Percentiles rank a stretch among this genome's conserved stretches.
Evolutionary conservation across 495 filamentous ascomycete species (phyloP).

Genomic region (Penicillium odoratum): DNA sequence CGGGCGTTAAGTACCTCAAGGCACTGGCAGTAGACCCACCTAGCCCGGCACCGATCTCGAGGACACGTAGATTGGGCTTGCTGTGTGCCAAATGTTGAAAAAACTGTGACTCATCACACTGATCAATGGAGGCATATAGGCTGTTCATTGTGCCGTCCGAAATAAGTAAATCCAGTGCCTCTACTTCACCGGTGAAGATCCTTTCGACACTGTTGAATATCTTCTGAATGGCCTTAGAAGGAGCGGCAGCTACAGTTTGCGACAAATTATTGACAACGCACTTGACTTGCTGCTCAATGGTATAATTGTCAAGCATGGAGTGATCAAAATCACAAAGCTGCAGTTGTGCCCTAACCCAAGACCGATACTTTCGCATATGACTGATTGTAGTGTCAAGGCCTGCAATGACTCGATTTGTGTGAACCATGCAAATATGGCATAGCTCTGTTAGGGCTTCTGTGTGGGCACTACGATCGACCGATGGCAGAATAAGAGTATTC

Average conservation of each 20-base stretch:
- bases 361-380: constrained; percentile 15
- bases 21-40: constrained; percentile 39
- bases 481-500: constrained; percentile 15
- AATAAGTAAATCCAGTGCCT: constrained; percentile 31
- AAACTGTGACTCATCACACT: constrained; percentile 21
- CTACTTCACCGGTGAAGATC: constrained; percentile 23
- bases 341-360: constrained; percentile 12
- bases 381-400: constrained; percentile 4
- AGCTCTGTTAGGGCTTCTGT: constrained; percentile 6
- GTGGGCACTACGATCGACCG: background rate
- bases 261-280: constrained; percentile 4
- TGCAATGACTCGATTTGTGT: constrained; percentile 11
- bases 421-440: constrained; percentile 13
- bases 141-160: constrained; percentile 26
- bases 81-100: constrained; percentile 32
- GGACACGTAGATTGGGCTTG: constrained; percentile 41
- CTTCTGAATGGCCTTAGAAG: background rate
- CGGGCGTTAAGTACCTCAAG: constrained; percentile 20
- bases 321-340: background rate
- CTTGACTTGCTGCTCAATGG: constrained; percentile 1
- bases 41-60: constrained; percentile 52
- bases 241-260: background rate
- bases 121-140: constrained; percentile 29
- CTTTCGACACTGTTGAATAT: constrained; percentile 7
- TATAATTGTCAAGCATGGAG: constrained; percentile 5